Base-by-base conservation (phyloP, 108 stramenopile genomes). In the Craspedostauros australis region DNA sequence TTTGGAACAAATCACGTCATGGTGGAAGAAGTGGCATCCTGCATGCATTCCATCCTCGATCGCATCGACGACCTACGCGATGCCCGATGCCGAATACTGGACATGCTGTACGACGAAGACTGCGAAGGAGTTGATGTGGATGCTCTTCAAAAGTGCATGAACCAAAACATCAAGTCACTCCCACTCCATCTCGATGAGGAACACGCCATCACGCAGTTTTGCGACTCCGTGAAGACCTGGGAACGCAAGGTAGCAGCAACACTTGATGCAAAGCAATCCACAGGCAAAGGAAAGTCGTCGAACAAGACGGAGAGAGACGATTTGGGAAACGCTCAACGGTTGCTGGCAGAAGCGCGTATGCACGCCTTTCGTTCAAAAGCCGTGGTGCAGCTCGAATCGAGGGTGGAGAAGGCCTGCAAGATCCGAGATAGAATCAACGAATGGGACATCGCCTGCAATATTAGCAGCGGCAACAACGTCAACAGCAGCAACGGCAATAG, bases 71-170 rank as follows among this genome's bases (percentile, higher is more conserved):
- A 56, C 21, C 62, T 67, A 5, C 50, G 62, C 29, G 22, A 60
- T 26, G 39, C 41, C 21, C 68, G 55, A 56, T 67, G 67, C 0
- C 34, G 52, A 23, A 39, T 72, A 23, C 23, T 55, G 23, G 77
- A 78, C 44, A 47, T 33, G 21, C 23, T 67, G 37, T 57, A 62
- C 33, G 49, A 79, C 33, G 67, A 82, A 32, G 58, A 72, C 28
- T 56, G 66, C 21, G 65, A 49, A n/a, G 86, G 86, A 33, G 58
- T 82, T 25, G 82, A 88, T 57, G 32, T 77, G n/a, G 74, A 75
- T 32, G 48, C 49, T 8, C 52, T 84, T 38, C 62, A 62, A 24
- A 82, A 76, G 41, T 58, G 44, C 9, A 39, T 82, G 43, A 51
- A 68, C 33, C 43, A 76, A 19, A 48, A 68, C 24, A 59, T 54